Base-by-base conservation (phyloP, 164 flowering plant genomes). In the Vitis rotundifolia region DNA sequence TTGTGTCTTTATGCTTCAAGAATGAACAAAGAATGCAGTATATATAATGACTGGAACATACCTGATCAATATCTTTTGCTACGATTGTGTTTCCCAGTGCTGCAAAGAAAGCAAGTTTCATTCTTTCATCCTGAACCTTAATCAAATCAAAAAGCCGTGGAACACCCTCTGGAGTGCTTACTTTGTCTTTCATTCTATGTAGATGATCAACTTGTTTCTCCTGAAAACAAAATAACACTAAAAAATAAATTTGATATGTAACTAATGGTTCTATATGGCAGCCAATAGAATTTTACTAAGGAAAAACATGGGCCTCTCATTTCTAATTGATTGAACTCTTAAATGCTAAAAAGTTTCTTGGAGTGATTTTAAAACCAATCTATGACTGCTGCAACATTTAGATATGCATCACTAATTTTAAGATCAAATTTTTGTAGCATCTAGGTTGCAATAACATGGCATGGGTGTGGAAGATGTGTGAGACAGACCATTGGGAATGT, bases 61-160 rank as follows among this genome's bases (percentile, higher is more conserved):
- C 99, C 93, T 96, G 98, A 72, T 96, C 97, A 66, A 91, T 82
- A 84, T 92, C 89, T 64, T 88, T 82, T 1, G 97, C 97, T n/a
- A 96, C 97, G 66, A 93, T 78, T 1, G 99, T 96, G 72, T 92
- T 91, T 68, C 91, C 80, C 58, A 96, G 54, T 47, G 90, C 88
- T 8, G 94, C 91, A 86, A 73, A 93, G 78, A 96, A 96, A 61
- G 97, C 99, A 65, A 89, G 91, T 69, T 83, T 93, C 88, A 96
- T 86, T 62, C 89, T 87, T 61, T 92, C 97, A 79, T 92, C 97
- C 51, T 84, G 78, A 75, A 93, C 97, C 68, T 77, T 89, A 49
- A 93, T 78, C 70, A 96, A 74, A 84, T 96, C 99, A 91, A 89
- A 93, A 66, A 96, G 97, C 13, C 98, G 93, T 50, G 92, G 97